Evolutionary conservation across 2,329 filamentous ascomycete genomes (phyloP).

Genomic region (Apiospora phragmitis): DNA sequence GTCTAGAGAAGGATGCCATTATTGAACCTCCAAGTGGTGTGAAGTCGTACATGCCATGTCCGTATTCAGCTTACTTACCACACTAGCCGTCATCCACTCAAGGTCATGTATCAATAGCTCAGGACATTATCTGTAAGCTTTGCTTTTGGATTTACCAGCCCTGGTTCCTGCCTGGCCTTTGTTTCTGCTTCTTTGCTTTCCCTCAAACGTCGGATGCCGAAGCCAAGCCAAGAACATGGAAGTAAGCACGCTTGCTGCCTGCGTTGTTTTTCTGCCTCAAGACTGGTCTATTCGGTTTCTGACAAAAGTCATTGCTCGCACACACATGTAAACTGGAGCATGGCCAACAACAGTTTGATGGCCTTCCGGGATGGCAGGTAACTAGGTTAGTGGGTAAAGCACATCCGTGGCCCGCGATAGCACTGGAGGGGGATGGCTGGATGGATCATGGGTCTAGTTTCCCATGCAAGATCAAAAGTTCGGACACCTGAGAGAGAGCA

Average conservation of each 20-base stretch:
- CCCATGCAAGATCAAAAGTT: background rate
- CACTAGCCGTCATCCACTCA: background rate
- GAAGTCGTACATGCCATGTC: background rate
- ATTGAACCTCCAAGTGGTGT: background rate
- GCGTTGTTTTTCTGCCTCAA: background rate
- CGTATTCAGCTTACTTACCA: background rate
- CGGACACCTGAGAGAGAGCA: constrained; percentile 8
- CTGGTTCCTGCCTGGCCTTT: background rate
- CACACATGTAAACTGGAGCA: background rate
- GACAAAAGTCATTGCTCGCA: background rate
- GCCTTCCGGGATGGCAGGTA: background rate
- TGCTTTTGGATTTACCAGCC: background rate
- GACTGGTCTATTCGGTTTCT: background rate
- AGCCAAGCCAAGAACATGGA: background rate
- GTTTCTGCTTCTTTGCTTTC: background rate
- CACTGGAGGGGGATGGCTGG: background rate
- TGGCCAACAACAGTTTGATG: background rate
- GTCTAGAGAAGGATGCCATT: background rate
- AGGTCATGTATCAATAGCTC: background rate
- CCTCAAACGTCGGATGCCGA: background rate
- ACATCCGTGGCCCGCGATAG: background rate
- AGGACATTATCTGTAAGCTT: background rate
- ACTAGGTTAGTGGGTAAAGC: background rate
- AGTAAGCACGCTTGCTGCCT: background rate
- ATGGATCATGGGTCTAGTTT: constrained; percentile 7